phyloP scores from a whole-genome alignment of 164 flowering plant species.

The Saururus chinensis region DNA sequence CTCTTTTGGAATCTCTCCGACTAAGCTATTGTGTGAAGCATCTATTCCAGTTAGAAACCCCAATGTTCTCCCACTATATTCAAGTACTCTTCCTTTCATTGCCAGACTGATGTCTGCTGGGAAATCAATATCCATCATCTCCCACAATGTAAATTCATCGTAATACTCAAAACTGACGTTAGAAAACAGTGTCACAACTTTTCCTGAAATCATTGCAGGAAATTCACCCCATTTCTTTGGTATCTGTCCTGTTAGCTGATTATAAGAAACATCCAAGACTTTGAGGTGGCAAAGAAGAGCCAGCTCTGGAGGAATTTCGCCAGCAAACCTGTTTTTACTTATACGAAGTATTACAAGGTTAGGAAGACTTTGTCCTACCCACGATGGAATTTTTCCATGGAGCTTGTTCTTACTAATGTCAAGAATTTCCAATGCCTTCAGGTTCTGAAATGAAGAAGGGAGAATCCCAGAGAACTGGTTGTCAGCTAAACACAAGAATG shows the following conservation, averaged over 20 bases:
- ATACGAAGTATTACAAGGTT: conserved; percentile 7
- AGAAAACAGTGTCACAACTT: no score
- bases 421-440: neutral
- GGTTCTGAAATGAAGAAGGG: neutral
- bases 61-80: no score
- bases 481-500: neutral
- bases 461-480: neutral
- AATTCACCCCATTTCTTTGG: conserved; percentile 1
- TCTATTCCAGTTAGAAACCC: no score
- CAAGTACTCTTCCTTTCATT: no score
- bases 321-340: conserved; percentile 10
- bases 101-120: no score
- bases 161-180: no score
- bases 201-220: no score
- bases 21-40: no score
- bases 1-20: no score
- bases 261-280: conserved; percentile 16
- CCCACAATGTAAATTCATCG: no score
- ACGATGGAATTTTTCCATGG: neutral
- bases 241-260: conserved; percentile 10
- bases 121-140: no score
- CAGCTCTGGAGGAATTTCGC: conserved; percentile 6
- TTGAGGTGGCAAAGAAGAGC: conserved; percentile 7
- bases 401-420: conserved; percentile 1
- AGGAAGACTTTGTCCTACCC: conserved; percentile 3